A percentile compares a stretch with the other conserved stretches of the same genome.
Conservation (phyloP, 768 basidiomycete genomes). For the Trametes maxima region DNA sequence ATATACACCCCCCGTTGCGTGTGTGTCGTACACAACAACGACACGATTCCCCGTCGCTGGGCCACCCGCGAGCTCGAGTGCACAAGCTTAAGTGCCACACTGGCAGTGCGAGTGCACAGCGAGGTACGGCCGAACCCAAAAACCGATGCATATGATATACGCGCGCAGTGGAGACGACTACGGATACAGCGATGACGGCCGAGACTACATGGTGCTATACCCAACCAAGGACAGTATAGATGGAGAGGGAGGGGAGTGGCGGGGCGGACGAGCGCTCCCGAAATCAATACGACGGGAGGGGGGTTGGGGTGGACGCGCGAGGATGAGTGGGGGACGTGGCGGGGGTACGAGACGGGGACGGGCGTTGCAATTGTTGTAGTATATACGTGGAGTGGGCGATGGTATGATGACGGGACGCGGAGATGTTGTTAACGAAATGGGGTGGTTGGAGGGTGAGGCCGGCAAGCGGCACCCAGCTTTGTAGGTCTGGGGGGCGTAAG, state of each 20-base stretch:
- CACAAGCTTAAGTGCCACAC: background rate
- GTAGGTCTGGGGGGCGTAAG: background rate
- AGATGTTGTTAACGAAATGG: background rate
- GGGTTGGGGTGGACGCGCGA: background rate
- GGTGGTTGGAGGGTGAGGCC: background rate
- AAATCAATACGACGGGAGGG: too few species aligned
- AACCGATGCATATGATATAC: constrained; percentile 15
- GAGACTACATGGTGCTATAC: background rate
- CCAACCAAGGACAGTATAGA: background rate
- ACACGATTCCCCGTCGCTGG: background rate
- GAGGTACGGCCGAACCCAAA: background rate
- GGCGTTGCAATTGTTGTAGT: constrained; percentile 8
- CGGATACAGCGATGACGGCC: constrained; percentile 17
- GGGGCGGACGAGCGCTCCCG: background rate
- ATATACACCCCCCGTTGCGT: too few species aligned
- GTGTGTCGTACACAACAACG: background rate
- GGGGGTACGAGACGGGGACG: background rate
- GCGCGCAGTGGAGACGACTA: constrained; percentile 16
- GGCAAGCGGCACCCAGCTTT: too few species aligned
- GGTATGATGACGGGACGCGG: background rate
- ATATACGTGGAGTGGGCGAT: constrained; percentile 10
- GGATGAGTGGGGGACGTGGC: background rate
- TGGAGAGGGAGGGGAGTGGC: background rate
- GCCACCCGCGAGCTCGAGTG: background rate
- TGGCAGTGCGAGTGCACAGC: background rate